phyloP scores from a whole-genome alignment of 2,329 filamentous ascomycete genomes.

The Thielaviopsis euricoi region DNA sequence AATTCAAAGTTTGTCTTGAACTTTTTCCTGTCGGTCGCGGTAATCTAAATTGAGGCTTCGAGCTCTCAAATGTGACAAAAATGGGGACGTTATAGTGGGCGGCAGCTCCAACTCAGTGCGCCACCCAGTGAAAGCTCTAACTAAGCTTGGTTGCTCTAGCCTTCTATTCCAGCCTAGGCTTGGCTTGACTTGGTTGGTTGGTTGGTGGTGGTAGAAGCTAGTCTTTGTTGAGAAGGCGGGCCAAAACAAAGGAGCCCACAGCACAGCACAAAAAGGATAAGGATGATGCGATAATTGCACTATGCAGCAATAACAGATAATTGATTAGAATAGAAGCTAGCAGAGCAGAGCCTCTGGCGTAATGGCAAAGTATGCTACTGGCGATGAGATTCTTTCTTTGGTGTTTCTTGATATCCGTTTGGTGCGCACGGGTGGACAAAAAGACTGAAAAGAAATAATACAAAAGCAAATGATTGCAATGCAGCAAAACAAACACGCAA shows the following conservation, averaged over 20 bases:
- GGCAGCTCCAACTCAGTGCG: background rate
- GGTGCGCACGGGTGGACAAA: background rate
- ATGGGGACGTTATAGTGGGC: background rate
- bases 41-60: background rate
- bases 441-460: background rate
- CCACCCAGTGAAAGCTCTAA: background rate
- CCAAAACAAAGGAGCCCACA: background rate
- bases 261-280: background rate
- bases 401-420: background rate
- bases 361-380: too few relatives aligned
- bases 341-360: background rate
- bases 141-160: background rate
- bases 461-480: background rate
- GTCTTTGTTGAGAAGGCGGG: background rate
- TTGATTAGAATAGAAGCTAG: background rate
- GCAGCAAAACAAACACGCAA: too few relatives aligned
- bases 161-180: background rate
- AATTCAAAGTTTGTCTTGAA: background rate
- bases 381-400: background rate
- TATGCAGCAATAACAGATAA: background rate
- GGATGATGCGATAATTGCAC: background rate
- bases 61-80: background rate
- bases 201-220: too few relatives aligned
- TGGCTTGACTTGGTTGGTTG: background rate
- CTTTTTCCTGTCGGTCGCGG: background rate